phyloP scores from a whole-genome alignment of 139 green algal genomes.

The Chlamydomonas schloesseri region DNA sequence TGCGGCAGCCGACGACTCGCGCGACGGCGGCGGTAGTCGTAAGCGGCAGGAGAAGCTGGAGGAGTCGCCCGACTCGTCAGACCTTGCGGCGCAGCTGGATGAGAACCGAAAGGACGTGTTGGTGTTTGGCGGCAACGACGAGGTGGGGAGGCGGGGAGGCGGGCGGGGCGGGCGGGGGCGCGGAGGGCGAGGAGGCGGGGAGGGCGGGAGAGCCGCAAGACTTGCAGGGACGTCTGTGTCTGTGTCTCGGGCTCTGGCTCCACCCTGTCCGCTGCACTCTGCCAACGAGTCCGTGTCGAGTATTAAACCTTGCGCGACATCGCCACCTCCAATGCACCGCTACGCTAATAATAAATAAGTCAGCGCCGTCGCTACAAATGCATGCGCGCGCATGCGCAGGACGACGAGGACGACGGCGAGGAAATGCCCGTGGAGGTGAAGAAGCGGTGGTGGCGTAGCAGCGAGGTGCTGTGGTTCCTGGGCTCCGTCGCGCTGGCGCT shows the following conservation, averaged over 20 bases:
- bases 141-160: not conserved
- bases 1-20: not conserved
- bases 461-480: not conserved
- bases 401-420: not conserved
- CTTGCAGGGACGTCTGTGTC: no score
- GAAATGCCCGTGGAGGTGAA: not conserved
- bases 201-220: no score
- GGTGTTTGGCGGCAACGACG: slow-evolving; percentile 5
- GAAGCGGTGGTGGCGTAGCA: not conserved
- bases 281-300: no score
- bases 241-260: no score
- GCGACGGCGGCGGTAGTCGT: not conserved
- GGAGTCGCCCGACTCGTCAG: not conserved
- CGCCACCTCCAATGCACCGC: no score
- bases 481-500: not conserved
- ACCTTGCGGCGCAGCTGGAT: not conserved
- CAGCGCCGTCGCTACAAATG: no score
- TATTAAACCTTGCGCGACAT: no score
- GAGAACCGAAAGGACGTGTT: not conserved
- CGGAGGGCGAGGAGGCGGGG: no score
- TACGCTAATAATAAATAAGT: no score
- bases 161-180: no score
- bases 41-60: not conserved
- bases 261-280: no score
- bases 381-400: no score